phyloP scores from a whole-genome alignment of 768 basidiomycete genomes.

The Agaricus bisporus region DNA sequence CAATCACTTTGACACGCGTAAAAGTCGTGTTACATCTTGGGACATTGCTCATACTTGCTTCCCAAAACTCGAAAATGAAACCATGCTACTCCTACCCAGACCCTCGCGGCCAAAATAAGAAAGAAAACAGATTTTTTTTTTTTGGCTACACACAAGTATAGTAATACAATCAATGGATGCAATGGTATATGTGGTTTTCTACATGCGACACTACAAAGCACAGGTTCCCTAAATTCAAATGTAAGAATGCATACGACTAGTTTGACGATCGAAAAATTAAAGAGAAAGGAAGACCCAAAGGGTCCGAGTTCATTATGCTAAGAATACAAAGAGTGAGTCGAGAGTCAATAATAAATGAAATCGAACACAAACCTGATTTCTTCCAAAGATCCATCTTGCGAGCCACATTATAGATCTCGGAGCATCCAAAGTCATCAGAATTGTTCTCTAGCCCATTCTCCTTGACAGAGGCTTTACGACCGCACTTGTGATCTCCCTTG shows the following conservation, averaged over 20 bases:
- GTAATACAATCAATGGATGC: neutral
- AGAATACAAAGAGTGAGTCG: too few relatives aligned
- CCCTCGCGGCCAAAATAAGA: too few relatives aligned
- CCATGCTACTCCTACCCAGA: too few relatives aligned
- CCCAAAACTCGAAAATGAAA: too few relatives aligned
- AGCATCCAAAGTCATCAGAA: conserved; percentile 8
- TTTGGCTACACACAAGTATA: neutral
- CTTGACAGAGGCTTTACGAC: conserved; percentile 2
- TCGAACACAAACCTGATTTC: conserved; percentile 7
- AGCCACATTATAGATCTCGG: conserved; percentile 6
- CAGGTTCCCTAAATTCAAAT: neutral
- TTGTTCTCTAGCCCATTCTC: conserved; percentile 6
- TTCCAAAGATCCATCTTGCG: conserved; percentile 12
- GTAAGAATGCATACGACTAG: too few relatives aligned
- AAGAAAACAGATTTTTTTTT: neutral
- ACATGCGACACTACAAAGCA: neutral
- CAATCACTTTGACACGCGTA: too few relatives aligned
- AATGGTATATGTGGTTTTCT: conserved; percentile 5
- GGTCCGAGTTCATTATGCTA: neutral
- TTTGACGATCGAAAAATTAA: neutral
- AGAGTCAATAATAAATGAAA: neutral
- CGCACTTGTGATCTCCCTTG: conserved; percentile 8
- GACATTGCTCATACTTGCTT: too few relatives aligned
- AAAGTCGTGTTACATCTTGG: too few relatives aligned
- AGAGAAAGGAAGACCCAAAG: neutral